Percentiles rank a stretch among this genome's conserved stretches.
These are phyloP conservation scores for Penicillium dipodomyicola DNA, from an alignment of 495 filamentous ascomycete genomes.

Conservation along the genomic window DNA sequence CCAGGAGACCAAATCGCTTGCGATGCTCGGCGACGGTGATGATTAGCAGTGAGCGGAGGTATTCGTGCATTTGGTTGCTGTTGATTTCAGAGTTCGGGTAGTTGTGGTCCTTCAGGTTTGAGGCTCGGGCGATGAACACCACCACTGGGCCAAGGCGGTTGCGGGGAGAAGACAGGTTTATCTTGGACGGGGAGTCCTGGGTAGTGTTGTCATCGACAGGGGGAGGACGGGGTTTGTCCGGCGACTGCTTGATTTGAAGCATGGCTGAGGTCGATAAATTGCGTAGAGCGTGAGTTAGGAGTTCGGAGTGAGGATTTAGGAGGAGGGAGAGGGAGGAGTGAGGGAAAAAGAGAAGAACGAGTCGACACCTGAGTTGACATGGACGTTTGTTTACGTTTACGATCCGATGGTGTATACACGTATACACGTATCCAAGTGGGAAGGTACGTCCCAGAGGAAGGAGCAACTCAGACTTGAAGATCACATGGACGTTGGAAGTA, in stretches of 20 bases:
- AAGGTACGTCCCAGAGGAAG: neutral
- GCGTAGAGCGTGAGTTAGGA: neutral
- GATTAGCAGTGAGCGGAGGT: conserved; percentile 3
- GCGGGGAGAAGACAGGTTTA: neutral
- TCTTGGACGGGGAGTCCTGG: neutral
- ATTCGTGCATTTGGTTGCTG: conserved; percentile 4
- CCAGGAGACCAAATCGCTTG: conserved; percentile 2
- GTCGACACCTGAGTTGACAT: no score
- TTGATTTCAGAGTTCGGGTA: neutral
- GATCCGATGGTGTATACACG: neutral
- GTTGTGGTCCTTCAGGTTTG: neutral
- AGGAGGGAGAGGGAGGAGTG: neutral
- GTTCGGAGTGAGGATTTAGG: no score
- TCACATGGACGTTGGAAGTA: neutral
- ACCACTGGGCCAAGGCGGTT: neutral
- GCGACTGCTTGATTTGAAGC: neutral
- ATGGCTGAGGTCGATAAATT: neutral
- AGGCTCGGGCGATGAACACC: conserved; percentile 7
- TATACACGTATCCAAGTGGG: neutral
- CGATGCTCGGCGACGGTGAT: conserved; percentile 5
- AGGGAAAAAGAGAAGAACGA: neutral
- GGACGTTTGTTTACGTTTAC: conserved; percentile 1
- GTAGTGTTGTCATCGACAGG: neutral
- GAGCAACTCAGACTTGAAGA: neutral
- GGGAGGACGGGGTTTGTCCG: neutral